Percentiles rank a stretch among this genome's conserved stretches.
Evolutionary conservation across 768 basidiomycete genomes (phyloP).

Genomic region (Tricholoma saponaceum): DNA sequence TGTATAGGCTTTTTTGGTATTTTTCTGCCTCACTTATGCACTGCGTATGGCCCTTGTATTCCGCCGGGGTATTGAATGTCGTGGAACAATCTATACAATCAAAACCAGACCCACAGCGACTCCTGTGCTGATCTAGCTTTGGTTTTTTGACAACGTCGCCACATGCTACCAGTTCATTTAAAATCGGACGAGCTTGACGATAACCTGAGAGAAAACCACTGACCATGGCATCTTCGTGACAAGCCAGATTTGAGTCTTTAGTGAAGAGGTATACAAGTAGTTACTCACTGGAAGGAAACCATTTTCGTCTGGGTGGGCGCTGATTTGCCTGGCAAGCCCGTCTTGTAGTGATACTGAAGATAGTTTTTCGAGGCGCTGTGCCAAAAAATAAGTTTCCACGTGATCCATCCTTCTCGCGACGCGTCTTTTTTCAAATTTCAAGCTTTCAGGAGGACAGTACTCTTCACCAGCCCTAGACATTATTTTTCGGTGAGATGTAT

Average conservation of each 20-base stretch:
- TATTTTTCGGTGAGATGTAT: no score
- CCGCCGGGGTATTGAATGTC: conserved; percentile 69
- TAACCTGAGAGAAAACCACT: conserved; percentile 16
- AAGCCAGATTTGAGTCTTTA: not conserved
- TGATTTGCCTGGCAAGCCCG: not conserved
- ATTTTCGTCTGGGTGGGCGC: conserved; percentile 27
- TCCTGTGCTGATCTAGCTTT: conserved; percentile 78
- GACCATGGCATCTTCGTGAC: conserved; percentile 63
- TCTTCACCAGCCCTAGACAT: no score
- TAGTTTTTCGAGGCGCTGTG: no score
- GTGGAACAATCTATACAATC: conserved; percentile 89
- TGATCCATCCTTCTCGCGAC: not conserved
- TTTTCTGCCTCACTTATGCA: conserved; percentile 93
- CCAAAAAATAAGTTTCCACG: conserved; percentile 6
- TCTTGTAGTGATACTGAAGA: no score
- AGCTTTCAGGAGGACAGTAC: no score
- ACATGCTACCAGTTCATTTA: conserved; percentile 46
- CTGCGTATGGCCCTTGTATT: conserved; percentile 79
- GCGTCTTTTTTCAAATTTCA: no score
- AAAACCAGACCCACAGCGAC: conserved; percentile 60
- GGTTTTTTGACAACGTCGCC: conserved; percentile 91
- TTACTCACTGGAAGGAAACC: conserved; percentile 72
- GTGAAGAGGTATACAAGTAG: not conserved
- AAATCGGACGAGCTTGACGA: not conserved
- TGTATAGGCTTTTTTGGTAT: conserved; percentile 85